Base-by-base conservation (phyloP, 2,329 filamentous ascomycete genomes). In the Ophiocordyceps camponoti-saundersi region DNA sequence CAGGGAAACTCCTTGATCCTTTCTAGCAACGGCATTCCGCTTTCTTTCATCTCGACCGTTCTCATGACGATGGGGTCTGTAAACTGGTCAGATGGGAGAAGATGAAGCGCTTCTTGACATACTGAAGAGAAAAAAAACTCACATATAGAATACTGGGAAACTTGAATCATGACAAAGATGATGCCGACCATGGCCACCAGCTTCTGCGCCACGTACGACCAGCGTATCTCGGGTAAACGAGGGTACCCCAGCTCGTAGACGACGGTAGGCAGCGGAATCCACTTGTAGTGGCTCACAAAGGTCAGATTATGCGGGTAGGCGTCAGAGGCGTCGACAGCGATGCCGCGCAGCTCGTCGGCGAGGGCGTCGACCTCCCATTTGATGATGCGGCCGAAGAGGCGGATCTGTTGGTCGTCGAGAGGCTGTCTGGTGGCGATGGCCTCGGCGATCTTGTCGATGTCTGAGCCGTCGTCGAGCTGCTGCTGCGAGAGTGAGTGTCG, bases 201-300 rank as follows among this genome's bases (percentile, higher is more conserved):
- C 60, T 89, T 89, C 60, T 89, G 84, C 7, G 73, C 70, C 4
- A 86, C 81, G 56, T 89, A 89, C 52, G 66, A 69, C 82, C 82
- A 87, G 61, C 83, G 79, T 52, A 85, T 82, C 5, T 61, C 67
- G 18, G 84, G 75, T 6, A 70, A 69, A 42, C 82, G 73, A 2
- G 85, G 84, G 55, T 89, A 89, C 55, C 85, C 79, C 42, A 85
- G 71, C 58, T 90, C 85, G 59, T 89, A 90, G 15, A 88, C 81
- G 5, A 88, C 65, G 0, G 84, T 89, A 3, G 85, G 85, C 11
- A 89, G 68, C 42, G 79, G 73, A 45, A 84, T 79, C 69, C 82
- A 90, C 57, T 85, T 81, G 56, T 78, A 76, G 53, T 83, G 79
- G 56, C 84, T 80, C 44, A 56, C 49, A 12, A 79, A 53, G 0